A percentile compares a stretch with the other conserved stretches of the same genome.
Conservation (phyloP, 176 grass and related monocot genomes). For the Avena atlantica region DNA sequence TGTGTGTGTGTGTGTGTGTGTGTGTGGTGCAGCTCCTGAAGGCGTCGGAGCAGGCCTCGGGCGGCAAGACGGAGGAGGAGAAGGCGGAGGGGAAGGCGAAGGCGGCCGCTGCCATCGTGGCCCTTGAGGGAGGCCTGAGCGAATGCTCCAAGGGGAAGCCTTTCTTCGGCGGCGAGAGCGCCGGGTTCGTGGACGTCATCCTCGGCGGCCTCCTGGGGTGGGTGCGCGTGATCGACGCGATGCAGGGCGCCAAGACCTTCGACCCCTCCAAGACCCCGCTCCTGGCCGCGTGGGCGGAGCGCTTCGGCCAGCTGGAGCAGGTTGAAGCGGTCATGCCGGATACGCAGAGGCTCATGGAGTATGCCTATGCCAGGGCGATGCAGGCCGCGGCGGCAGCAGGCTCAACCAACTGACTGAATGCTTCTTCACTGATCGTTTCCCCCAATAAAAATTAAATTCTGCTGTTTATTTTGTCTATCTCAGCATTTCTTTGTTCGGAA, state of each 20-base stretch:
- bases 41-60: neutral
- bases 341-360: neutral
- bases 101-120: neutral
- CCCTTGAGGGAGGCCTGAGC: neutral
- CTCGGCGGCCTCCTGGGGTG: neutral
- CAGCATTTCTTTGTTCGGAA: neutral
- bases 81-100: constrained; percentile 1
- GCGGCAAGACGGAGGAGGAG: neutral
- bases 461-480: neutral
- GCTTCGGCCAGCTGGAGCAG: neutral
- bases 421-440: neutral
- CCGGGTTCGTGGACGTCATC: neutral
- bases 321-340: constrained; percentile 2
- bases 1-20: neutral
- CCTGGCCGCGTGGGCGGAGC: constrained; percentile 9
- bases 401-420: neutral
- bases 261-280: neutral
- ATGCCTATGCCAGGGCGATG: neutral
- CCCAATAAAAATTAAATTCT: neutral
- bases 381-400: neutral
- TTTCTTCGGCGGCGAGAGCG: neutral
- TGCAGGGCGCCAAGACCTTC: neutral
- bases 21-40: neutral
- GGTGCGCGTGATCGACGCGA: neutral
- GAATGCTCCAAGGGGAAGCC: neutral